Evolutionary conservation across 805 yeast species (phyloP), one percentile per base, ranked within the genome.

Genomic region (Ascoidea rubescens): DNA sequence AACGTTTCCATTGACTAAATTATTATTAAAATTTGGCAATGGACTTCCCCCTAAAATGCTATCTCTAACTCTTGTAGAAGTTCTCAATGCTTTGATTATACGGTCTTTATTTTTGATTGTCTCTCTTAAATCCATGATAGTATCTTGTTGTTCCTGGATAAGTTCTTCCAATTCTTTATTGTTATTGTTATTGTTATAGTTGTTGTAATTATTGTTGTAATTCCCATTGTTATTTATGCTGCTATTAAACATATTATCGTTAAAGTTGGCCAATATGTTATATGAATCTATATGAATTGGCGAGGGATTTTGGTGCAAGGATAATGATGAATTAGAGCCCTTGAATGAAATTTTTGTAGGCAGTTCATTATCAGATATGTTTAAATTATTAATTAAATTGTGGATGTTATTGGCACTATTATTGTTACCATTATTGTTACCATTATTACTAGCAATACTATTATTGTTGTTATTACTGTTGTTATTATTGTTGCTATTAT

Each of bases 31-130:
- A 37, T 37, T 37, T 21, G 28, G 28, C 28, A 21, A 21, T 47
- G 32, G 12, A 48, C 17, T n/a, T 31, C 45, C 7, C 45, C 10
- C 7, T 14, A 30, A 50, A 14, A n/a, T 46, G 16, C 32, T 53
- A 45, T 69, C 78, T 42, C 90, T 73, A 42, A 84, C 72, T 59
- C 80, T 74, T 43, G 79, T 73, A 2, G 87, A 78, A 48, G 84
- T 78, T 43, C 82, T 78, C 52, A 88, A 68, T 1, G 91, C 88
- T 54, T 76, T 78, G 53, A 89, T 85, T 56, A 89, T 82, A 48
- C 81, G 80, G 58, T 88, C 95, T 64, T 88, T 89, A 56, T 84
- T 86, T 48, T 75, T 73, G 45, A 86, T 60, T 47, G 76, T 71
- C 50, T 78, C 82, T 58, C 75, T 74, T 57, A 90, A 69, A 50